Base-by-base conservation (phyloP, 768 basidiomycete species). In the Boletellus emodensis region DNA sequence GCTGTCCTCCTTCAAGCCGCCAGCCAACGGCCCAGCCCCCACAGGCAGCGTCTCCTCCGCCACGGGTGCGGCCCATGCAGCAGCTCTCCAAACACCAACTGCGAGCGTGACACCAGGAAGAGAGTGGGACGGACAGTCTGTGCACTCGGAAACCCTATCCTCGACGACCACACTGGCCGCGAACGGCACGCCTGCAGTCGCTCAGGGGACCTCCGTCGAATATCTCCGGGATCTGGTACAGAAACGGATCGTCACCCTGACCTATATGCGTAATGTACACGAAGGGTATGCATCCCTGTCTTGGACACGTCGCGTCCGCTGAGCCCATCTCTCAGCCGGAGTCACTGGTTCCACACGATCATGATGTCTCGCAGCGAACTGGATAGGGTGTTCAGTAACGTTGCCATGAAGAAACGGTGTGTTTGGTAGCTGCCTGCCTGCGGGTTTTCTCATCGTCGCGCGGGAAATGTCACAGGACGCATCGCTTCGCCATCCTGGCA, bases 321-420 rank as follows among this genome's bases (percentile, higher is more conserved):
- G 40, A 55, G 28, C 32, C 17, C 35, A 36, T 3, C 9, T 30
- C 26, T 24, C 62, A 92, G 90, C 46, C 83, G 82, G 48, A 84
- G 83, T 55, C 85, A 90, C 63, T 92, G 90, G 90, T 90, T 90
- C 61, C 87, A 91, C 64, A 94, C 92, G 12, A 83, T 94, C 57
- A 77, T 88, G 61, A 80, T 94, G 60, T 83, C 85, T 48, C 80
- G 80, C 42, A 60, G 72, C 15, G 92, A 92, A 47, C 79, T 94
- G 4, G 85, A 89, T 50, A 80, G 75, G 44, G 80, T 80, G 48
- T 94, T 93, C 65, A 82, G 75, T 58, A 90, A 87, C 62, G 66
- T 67, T 7, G 80, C 79, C 17, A 91, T 91, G 83, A 85, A 81
- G 75, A 88, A 83, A 69, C 78, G 89, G 90, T 90, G 49, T 47